Evolutionary conservation across 495 filamentous ascomycete species (phyloP).

Genomic region (Amorphotheca resinae): DNA sequence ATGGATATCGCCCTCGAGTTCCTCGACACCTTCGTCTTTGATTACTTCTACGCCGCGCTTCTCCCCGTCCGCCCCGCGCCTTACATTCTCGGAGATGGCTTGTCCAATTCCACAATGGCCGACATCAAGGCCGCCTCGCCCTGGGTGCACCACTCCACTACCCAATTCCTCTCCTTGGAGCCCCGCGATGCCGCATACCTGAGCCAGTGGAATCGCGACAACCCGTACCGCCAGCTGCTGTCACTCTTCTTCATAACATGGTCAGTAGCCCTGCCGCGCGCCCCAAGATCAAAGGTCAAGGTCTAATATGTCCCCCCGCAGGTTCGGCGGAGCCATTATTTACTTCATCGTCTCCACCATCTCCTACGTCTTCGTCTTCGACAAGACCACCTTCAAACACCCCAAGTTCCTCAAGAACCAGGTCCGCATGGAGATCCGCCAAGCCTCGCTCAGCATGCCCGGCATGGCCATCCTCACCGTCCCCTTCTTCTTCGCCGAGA

Average conservation of each 20-base stretch:
- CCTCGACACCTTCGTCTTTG: conserved; percentile 72
- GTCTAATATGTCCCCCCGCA: conserved; percentile 24
- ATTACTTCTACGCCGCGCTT: conserved; percentile 61
- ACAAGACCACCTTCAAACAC: conserved; percentile 78
- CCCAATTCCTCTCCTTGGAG: conserved; percentile 51
- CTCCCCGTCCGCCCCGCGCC: conserved; percentile 49
- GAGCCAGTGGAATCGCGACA: conserved; percentile 70
- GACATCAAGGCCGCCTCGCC: conserved; percentile 22
- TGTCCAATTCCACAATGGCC: conserved; percentile 28
- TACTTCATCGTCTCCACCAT: conserved; percentile 78
- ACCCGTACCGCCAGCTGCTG: conserved; percentile 62
- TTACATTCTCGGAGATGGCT: conserved; percentile 27
- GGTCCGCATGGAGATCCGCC: conserved; percentile 71
- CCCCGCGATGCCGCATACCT: conserved; percentile 70
- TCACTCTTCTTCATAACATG: conserved; percentile 77
- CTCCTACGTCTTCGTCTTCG: conserved; percentile 88
- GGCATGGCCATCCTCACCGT: conserved; percentile 73
- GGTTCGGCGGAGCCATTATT: conserved; percentile 70
- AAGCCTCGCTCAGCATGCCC: conserved; percentile 64
- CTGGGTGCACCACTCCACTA: conserved; percentile 62
- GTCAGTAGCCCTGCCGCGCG: conserved; percentile 38
- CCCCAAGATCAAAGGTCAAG: neutral
- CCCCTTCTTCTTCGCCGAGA: conserved; percentile 73
- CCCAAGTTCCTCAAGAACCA: conserved; percentile 96
- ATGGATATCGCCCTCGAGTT: conserved; percentile 92